Base-by-base conservation (phyloP, 2,329 filamentous ascomycete species). In the Hypoxylon sp. region DNA sequence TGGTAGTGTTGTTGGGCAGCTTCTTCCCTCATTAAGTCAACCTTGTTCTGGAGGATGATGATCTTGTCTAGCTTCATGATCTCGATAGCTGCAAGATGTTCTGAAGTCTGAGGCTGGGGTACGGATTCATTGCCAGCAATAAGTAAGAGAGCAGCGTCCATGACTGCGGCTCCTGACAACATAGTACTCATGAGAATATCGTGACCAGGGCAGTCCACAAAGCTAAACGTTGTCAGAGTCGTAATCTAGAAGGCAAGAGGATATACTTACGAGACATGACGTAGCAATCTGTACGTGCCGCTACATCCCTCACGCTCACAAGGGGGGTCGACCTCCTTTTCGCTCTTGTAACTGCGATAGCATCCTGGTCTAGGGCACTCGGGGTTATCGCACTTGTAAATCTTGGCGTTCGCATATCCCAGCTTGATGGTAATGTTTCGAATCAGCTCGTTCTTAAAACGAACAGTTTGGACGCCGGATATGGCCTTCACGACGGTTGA, bases 121-220 rank as follows among this genome's bases (percentile, higher is more conserved):
- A 96, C 98, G 58, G 93, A 91, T 91, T 99, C 96, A 85, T 99
- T 99, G 81, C 96, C 96, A 70, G 96, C 96, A 80, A 99, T 98
- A 60, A 99, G 88, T 62, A 99, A 90, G 67, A 99, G 89, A 17
- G 96, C 96, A 73, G 96, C 96, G 83, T 99, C 96, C 96, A 99
- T 99, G 88, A 99, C 96, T 72, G 96, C 96, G 76, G 96, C 96
- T 79, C 96, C 96, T 79, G 96, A 99, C 87, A 99, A 91, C 96
- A 99, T 99, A 77, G 96, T 99, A 84, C 95, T 98, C 96, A 99
- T 99, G 81, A 99, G 94, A 94, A 99, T 99, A 85, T 99, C 96
- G 93, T 99, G 96, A 83, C 96, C 96, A 63, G 96, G 96, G 87
- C 96, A 98, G 83, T 98, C 96, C 75, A 98, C 96, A 81, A 98